Conservation (phyloP, 2,329 filamentous ascomycete species). For the Berkeleyomyces rouxiae region DNA sequence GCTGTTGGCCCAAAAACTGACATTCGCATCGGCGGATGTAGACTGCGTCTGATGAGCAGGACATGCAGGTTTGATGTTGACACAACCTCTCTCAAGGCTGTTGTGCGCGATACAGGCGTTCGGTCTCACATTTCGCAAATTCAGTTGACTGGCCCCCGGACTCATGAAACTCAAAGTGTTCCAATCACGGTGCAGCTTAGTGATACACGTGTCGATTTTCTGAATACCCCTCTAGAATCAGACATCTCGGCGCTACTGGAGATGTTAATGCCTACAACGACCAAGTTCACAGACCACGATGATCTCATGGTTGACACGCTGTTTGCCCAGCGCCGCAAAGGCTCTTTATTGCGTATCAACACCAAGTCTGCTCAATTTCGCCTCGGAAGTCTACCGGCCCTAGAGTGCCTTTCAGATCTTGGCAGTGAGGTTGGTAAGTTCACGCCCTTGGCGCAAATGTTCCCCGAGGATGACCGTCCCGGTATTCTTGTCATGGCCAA, state of each 20-base stretch:
- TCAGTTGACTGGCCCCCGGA: constrained; percentile 51
- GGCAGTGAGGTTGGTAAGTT: constrained; percentile 66
- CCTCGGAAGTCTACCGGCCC: constrained; percentile 44
- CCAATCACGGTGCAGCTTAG: constrained; percentile 46
- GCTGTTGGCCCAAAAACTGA: constrained; percentile 45
- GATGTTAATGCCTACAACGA: constrained; percentile 78
- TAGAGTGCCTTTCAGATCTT: constrained; percentile 53
- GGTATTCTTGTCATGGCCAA: constrained; percentile 62
- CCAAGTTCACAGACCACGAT: constrained; percentile 76
- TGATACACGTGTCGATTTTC: constrained; percentile 55
- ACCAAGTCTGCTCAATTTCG: constrained; percentile 47
- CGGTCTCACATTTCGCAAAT: constrained; percentile 60
- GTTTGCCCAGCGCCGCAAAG: constrained; percentile 70
- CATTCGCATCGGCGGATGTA: constrained; percentile 56
- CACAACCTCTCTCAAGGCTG: constrained; percentile 66
- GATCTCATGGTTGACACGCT: constrained; percentile 92
- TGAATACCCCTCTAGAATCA: constrained; percentile 53
- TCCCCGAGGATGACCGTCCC: constrained; percentile 88
- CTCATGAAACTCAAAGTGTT: constrained; percentile 30
- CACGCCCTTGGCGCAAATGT: constrained; percentile 78
- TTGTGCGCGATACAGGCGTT: constrained; percentile 56
- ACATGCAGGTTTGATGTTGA: constrained; percentile 58
- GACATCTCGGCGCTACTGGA: constrained; percentile 72
- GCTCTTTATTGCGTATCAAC: constrained; percentile 58
- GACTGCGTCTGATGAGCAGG: constrained; percentile 60